Base-by-base conservation (phyloP, 1,139 yeast genomes). In the Debaryomyces singareniensis region DNA sequence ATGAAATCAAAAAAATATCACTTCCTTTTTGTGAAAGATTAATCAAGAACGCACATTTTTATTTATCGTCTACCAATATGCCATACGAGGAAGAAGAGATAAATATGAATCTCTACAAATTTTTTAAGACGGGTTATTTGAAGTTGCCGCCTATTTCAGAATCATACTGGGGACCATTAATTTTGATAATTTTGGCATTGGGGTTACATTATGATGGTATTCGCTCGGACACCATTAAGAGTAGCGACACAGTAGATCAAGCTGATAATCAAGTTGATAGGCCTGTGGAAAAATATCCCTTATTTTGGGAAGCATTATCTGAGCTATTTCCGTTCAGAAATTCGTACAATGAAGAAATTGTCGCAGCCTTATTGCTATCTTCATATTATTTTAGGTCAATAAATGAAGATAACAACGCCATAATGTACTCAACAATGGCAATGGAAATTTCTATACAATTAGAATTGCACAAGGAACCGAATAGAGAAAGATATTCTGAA, bases 351-450 rank as follows among this genome's bases (percentile, higher is more conserved):
- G 29, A 13, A 16, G 22, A 24, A 25, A 26, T 24, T 2, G 48
- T 44, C 6, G 35, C 45, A 2, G 33, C 40, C 7, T 32, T 42
- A 26, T 35, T 44, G 4, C 15, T 42, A 20, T 38, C 44, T 3
- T 37, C 48, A 16, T 29, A 43, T 12, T 46, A 35, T 26, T 44
- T 43, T 24, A 35, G 50, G 14, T 40, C 51, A 2, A 24, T 39
- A 24, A 38, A 40, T 20, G 26, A 34, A 20, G 50, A 47, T 30
- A 34, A 39, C 12, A 47, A 44, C 28, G 44, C 49, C 4, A 36
- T 43, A 4, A 18, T 46, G 20, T 45, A 40, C 27, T 44, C 51
- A 10, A 45, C 43, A 13, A 16, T 42, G 21, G 42, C 49, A 2
- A 32, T 47, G 15, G 47, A 44, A 16, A 31, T 35, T 22, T 45